A percentile compares a stretch with the other conserved stretches of the same genome.
phyloP scores from a whole-genome alignment of 176 grass and related monocot species.

The Thinopyrum elongatum region DNA sequence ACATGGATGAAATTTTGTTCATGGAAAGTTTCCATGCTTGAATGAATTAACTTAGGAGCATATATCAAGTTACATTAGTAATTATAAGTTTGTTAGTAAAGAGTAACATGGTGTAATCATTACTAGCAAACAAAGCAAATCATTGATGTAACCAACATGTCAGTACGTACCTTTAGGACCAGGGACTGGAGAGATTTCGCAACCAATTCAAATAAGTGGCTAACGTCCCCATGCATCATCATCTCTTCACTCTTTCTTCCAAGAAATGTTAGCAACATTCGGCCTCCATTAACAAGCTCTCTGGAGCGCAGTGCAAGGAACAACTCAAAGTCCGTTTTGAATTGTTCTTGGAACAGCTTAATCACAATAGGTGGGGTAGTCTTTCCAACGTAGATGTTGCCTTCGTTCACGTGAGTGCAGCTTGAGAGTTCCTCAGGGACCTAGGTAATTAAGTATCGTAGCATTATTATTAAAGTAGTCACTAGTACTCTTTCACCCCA shows the following conservation, averaged over 20 bases:
- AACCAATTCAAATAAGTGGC: neutral
- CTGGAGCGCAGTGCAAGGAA: conserved; percentile 29
- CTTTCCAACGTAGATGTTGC: conserved; percentile 31
- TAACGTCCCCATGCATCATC: neutral
- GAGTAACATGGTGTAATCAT: no score
- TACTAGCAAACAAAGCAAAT: no score
- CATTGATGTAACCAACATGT: neutral
- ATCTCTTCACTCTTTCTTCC: conserved; percentile 11
- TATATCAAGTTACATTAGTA: no score
- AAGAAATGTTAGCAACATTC: conserved; percentile 37
- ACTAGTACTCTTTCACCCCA: no score
- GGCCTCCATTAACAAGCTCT: conserved; percentile 23
- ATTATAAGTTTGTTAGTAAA: no score
- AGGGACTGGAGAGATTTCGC: conserved; percentile 17
- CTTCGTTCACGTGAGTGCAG: neutral
- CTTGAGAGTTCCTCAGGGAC: conserved; percentile 33
- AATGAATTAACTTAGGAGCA: no score
- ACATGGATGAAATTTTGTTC: no score
- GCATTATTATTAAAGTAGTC: neutral
- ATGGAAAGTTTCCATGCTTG: no score
- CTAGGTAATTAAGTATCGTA: neutral
- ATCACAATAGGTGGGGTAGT: conserved; percentile 1
- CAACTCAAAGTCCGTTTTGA: conserved; percentile 20
- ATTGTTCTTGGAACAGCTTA: conserved; percentile 36
- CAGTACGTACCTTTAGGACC: conserved; percentile 27